These are phyloP conservation scores for Xylaria sp. DNA, from an alignment of 2,329 filamentous ascomycete genomes.

Conservation along the genomic window DNA sequence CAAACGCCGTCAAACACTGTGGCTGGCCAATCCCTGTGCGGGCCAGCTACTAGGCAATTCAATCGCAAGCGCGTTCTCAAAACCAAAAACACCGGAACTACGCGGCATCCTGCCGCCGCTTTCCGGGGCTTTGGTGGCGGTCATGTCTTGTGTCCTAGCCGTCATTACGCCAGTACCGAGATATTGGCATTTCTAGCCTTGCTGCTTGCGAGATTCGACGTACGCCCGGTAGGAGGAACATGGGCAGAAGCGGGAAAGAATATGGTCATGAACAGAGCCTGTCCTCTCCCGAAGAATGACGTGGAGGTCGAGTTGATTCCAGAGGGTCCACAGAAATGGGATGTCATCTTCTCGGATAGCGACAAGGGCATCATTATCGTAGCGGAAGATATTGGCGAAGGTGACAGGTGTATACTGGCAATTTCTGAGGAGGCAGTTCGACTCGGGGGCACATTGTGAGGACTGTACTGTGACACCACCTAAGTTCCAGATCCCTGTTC, in stretches of 20 bases:
- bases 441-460: too few relatives aligned
- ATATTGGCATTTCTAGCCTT: conserved; percentile 20
- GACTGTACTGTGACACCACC: too few relatives aligned
- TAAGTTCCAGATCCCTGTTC: too few relatives aligned
- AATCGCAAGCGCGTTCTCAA: conserved; percentile 23
- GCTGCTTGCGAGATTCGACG: conserved; percentile 18
- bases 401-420: too few relatives aligned
- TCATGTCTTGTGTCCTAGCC: conserved; percentile 19
- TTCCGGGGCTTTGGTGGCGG: conserved; percentile 24
- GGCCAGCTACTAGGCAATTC: conserved; percentile 12
- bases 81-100: neutral
- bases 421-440: too few relatives aligned
- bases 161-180: conserved; percentile 24
- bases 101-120: conserved; percentile 12
- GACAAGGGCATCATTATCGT: conserved; percentile 14
- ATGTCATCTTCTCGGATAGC: conserved; percentile 11
- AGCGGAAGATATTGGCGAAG: conserved; percentile 16
- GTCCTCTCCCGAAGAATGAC: conserved; percentile 15
- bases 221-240: conserved; percentile 9
- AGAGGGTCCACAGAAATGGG: conserved; percentile 12
- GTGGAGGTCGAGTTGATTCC: conserved; percentile 9
- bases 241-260: conserved; percentile 20
- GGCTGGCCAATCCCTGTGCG: conserved; percentile 19
- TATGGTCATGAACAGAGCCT: conserved; percentile 19
- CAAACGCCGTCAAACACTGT: conserved; percentile 15